These are phyloP conservation scores for Xylariaceae sp. DNA, from an alignment of 2,329 filamentous ascomycete species.

Conservation along the genomic window DNA sequence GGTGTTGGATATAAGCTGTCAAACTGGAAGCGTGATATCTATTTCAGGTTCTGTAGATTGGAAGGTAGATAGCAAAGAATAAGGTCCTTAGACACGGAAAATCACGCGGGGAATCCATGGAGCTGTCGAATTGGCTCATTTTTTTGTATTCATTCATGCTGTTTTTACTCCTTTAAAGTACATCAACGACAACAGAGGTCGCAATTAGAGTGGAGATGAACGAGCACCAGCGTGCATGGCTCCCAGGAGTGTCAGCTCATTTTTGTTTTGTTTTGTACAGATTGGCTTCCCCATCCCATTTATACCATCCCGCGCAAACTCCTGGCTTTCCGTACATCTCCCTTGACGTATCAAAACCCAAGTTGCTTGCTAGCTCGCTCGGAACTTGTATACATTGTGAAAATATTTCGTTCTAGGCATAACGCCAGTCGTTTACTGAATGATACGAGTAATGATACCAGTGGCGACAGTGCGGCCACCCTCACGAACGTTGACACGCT, in stretches of 20 bases:
- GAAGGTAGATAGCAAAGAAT: no score
- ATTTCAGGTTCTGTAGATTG: no score
- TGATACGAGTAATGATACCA: slow-evolving; percentile 71
- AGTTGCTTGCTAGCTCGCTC: slow-evolving; percentile 23
- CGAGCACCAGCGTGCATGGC: slow-evolving; percentile 27
- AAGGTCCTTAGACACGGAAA: background rate
- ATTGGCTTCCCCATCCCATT: slow-evolving; percentile 23
- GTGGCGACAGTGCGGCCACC: slow-evolving; percentile 86
- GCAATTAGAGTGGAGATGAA: slow-evolving; percentile 27
- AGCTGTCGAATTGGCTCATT: slow-evolving; percentile 1
- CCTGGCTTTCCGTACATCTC: slow-evolving; percentile 20
- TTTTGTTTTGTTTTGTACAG: slow-evolving; percentile 21
- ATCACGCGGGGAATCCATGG: background rate
- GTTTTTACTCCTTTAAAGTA: slow-evolving; percentile 12
- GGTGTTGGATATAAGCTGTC: no score
- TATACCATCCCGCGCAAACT: slow-evolving; percentile 23
- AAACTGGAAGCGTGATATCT: no score
- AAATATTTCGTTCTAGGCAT: slow-evolving; percentile 12
- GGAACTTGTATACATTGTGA: slow-evolving; percentile 18
- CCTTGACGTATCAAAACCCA: slow-evolving; percentile 13
- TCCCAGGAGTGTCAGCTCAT: slow-evolving; percentile 18
- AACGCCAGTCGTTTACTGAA: slow-evolving; percentile 42
- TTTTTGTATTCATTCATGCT: slow-evolving; percentile 22
- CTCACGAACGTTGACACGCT: slow-evolving; percentile 98
- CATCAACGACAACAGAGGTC: slow-evolving; percentile 9